These are phyloP conservation scores for Bruguiera sexangula DNA, from an alignment of 345 rosid species.

Conservation along the genomic window DNA sequence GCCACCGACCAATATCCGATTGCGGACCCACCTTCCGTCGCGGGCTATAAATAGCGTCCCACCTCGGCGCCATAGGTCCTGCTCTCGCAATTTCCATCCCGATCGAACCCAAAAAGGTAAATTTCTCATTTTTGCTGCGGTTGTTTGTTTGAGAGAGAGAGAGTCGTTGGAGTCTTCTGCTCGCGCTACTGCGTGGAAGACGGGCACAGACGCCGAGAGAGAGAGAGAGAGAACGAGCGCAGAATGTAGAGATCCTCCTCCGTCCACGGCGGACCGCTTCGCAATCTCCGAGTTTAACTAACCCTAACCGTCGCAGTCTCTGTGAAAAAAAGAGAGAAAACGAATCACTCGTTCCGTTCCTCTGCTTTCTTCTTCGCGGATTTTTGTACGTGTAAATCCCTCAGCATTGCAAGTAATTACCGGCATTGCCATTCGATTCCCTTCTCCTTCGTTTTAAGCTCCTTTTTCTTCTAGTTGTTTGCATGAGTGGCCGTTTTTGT, in stretches of 20 bases:
- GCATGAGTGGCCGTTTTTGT: neutral
- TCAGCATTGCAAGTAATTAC: neutral
- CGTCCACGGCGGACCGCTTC: neutral
- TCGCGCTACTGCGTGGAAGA: constrained; percentile 59
- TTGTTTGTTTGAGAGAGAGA: neutral
- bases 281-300: neutral
- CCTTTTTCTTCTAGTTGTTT: neutral
- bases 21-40: neutral
- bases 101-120: constrained; percentile 12
- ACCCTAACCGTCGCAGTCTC: neutral
- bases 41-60: neutral
- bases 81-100: neutral
- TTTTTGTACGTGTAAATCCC: neutral
- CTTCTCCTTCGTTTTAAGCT: neutral
- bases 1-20: constrained; percentile 1
- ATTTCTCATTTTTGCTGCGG: no score
- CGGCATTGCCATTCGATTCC: constrained; percentile 11
- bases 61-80: no score
- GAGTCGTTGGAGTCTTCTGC: constrained; percentile 52
- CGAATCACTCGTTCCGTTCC: neutral
- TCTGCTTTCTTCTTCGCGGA: neutral
- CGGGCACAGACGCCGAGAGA: constrained; percentile 20
- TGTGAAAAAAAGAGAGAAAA: no score
- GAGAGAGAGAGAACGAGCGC: constrained; percentile 7
- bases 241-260: constrained; percentile 31